Evolutionary conservation across 331 rosid genomes (phyloP), one percentile per base, ranked within the genome.

Genomic region (Cydonia oblonga): DNA sequence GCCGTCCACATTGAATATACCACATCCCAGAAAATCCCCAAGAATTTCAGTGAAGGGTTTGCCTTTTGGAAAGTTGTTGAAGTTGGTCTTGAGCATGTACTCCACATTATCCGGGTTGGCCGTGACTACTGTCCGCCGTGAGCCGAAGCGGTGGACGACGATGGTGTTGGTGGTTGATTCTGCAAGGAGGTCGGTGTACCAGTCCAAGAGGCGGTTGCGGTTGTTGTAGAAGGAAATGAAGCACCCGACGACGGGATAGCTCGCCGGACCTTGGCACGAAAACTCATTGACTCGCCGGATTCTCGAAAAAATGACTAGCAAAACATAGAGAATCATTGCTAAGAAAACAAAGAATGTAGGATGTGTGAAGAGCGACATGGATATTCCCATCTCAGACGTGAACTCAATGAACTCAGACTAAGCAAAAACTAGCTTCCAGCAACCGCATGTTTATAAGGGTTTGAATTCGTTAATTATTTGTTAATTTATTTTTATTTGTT

Each of bases 51-150:
- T 87, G 81, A 93, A 93, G 12, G 95, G 89, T 72, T 87, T 86
- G 1, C 98, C 98, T 67, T 93, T 93, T 5, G 97, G 98, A 78
- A 86, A 93, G 82, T 90, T 90, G 77, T 75, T 75, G 82, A 90
- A 90, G 78, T 89, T 88, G 56, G 92, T 89, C 57, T 88, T 90
- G 64, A 93, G 87, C 23, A 93, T 84, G 75, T 93, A 86, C 84
- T 93, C 95, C 0, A 93, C 91, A 40, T 87, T 90, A 1, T 71
- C 72, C 0, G 88, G 95, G 84, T 93, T 93, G 14, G 92, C 87
- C 0, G 98, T 93, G 13, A 93, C 84, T n/a, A 93, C 61, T 13
- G 95, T 89, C 51, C 90, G 84, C 3, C 77, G 79, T 7, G 95
- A 82, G 1, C 93, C 97, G 0, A 90, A 53, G 3, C 98, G 87